phyloP scores from a whole-genome alignment of 2,329 filamentous ascomycete genomes.

The Teratosphaeria pseudoeucalypti region DNA sequence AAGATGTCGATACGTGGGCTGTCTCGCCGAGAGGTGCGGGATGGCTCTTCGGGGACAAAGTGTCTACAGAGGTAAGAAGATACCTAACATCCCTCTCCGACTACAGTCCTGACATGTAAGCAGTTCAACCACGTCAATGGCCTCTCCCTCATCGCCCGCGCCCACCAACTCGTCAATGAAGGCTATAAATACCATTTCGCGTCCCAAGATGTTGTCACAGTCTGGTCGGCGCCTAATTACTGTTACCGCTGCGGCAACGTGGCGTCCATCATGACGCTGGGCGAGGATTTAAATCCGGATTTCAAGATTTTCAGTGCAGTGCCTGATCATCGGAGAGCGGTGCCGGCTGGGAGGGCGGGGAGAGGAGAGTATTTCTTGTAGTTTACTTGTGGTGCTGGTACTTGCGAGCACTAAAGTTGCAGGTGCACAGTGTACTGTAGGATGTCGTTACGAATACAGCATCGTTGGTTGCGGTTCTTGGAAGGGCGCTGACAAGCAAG shows the following conservation, averaged over 20 bases:
- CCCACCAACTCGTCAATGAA: constrained; percentile 67
- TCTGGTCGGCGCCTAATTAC: constrained; percentile 89
- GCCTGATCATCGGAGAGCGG: constrained; percentile 72
- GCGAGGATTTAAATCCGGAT: constrained; percentile 72
- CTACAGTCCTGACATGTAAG: neutral
- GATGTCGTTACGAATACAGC: neutral
- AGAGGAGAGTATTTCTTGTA: constrained; percentile 44
- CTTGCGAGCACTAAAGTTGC: neutral
- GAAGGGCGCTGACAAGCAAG: neutral
- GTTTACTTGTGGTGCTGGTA: neutral
- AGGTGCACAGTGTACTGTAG: neutral
- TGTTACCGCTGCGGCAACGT: constrained; percentile 93
- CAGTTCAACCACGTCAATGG: constrained; percentile 68
- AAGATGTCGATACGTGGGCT: constrained; percentile 58
- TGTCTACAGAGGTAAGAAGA: constrained; percentile 49
- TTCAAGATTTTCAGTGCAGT: constrained; percentile 90
- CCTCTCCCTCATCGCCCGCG: constrained; percentile 59
- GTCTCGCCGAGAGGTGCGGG: constrained; percentile 57
- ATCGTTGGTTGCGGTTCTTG: neutral
- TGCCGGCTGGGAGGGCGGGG: constrained; percentile 52
- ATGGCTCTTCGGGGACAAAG: constrained; percentile 61
- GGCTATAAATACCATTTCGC: constrained; percentile 88
- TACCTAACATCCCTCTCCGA: neutral
- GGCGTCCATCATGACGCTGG: constrained; percentile 78
- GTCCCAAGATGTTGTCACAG: constrained; percentile 82